Conservation (phyloP, 768 basidiomycete species). For the Lepiota venenata region DNA sequence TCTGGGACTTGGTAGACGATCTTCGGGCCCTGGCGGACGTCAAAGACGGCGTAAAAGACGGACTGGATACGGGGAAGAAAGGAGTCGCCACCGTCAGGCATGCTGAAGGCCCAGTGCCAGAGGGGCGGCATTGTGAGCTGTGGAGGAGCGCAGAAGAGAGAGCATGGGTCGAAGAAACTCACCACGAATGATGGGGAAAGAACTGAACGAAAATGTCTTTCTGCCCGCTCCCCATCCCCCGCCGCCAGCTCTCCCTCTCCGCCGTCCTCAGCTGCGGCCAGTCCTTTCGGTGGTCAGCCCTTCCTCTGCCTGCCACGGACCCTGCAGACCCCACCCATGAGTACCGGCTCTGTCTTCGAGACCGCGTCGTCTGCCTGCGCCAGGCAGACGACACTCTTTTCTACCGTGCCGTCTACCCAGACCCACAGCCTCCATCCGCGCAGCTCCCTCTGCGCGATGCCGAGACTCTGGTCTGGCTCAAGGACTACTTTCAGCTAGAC, state of each 20-base stretch:
- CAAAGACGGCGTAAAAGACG: slow-evolving; percentile 94
- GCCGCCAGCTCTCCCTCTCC: slow-evolving; percentile 72
- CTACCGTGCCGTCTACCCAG: slow-evolving; percentile 70
- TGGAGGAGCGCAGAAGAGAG: not conserved
- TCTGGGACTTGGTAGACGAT: slow-evolving; percentile 95
- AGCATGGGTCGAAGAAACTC: slow-evolving; percentile 1
- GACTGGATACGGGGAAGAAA: slow-evolving; percentile 80
- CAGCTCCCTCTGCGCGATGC: slow-evolving; percentile 40
- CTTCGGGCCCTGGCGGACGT: slow-evolving; percentile 80
- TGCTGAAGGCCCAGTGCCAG: slow-evolving; percentile 13
- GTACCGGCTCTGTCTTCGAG: slow-evolving; percentile 76
- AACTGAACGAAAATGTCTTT: slow-evolving; percentile 38
- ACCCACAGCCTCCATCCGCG: slow-evolving; percentile 30
- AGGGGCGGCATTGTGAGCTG: slow-evolving; percentile 4
- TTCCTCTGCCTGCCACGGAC: slow-evolving; percentile 32
- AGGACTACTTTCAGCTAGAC: slow-evolving; percentile 87
- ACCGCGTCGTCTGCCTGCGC: slow-evolving; percentile 81
- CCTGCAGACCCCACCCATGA: slow-evolving; percentile 34
- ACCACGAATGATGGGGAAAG: slow-evolving; percentile 3
- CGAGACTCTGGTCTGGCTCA: slow-evolving; percentile 72
- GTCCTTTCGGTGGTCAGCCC: slow-evolving; percentile 77
- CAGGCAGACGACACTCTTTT: slow-evolving; percentile 66
- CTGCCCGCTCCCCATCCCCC: slow-evolving; percentile 53
- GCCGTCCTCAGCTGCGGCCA: slow-evolving; percentile 82
- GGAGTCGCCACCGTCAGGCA: slow-evolving; percentile 49